Base-by-base conservation (phyloP, 768 basidiomycete genomes). In the Mycena rebaudengoi region DNA sequence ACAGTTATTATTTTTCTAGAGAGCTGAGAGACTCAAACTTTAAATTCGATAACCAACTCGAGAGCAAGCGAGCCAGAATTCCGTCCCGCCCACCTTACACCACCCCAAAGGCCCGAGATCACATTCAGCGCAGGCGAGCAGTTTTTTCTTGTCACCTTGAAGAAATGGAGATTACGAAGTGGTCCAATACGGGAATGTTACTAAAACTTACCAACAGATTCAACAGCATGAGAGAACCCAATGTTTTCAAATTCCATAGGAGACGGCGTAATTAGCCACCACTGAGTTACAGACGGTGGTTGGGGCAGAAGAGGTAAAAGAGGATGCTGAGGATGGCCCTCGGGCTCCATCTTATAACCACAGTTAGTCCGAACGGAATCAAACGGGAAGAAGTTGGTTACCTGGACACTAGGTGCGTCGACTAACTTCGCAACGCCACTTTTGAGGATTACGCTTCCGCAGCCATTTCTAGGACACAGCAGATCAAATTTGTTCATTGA, bases 171-270 rank as follows among this genome's bases (percentile, higher is more conserved):
- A n/a, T n/a, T n/a, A n/a, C n/a, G n/a, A n/a, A n/a, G n/a, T n/a
- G n/a, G n/a, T n/a, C n/a, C n/a, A n/a, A n/a, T n/a, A n/a, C n/a
- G n/a, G n/a, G n/a, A n/a, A n/a, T n/a, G n/a, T n/a, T n/a, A n/a
- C n/a, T n/a, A n/a, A n/a, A n/a, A n/a, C n/a, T n/a, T n/a, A n/a
- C n/a, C n/a, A n/a, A n/a, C n/a, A n/a, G n/a, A n/a, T n/a, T n/a
- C n/a, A n/a, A n/a, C n/a, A n/a, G n/a, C n/a, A n/a, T n/a, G n/a
- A n/a, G 94, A 88, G 70, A 95, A 94, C 13, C 91, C 92, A 28
- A 96, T 86, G 70, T 96, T 96, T 72, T 96, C 94, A 69, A 96
- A 96, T 30, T 79, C 79, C 91, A 95, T 93, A 0, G 92, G 87
- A 18, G 87, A 89, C 5, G 91, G 89, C 7, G 83, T 83, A 44